A percentile compares a stretch with the other conserved stretches of the same genome.
These are phyloP conservation scores for Aristolochia californica DNA, from an alignment of 164 flowering plant species.

Conservation along the genomic window DNA sequence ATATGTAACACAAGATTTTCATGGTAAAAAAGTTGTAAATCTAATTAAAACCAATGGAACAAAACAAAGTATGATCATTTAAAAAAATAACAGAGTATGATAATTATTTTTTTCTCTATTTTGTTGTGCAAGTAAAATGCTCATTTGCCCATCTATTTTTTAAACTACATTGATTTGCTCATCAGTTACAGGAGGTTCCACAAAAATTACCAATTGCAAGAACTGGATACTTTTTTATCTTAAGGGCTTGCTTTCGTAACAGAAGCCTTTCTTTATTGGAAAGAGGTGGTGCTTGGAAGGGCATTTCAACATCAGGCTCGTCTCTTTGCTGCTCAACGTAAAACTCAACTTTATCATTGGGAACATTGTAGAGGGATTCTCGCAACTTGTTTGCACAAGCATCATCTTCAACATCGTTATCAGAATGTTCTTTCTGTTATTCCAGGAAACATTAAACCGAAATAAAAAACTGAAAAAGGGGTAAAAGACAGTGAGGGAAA, in stretches of 20 bases:
- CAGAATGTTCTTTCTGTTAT: constrained; percentile 2
- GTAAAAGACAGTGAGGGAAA: not conserved
- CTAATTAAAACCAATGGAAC: too few relatives aligned
- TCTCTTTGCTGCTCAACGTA: constrained; percentile 5
- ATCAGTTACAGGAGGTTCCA: not conserved
- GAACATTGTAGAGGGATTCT: constrained; percentile 10
- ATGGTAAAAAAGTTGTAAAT: too few relatives aligned
- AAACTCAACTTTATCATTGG: constrained; percentile 7
- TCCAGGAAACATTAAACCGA: too few relatives aligned
- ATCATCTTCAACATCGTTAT: constrained; percentile 7
- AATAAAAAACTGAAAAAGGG: not conserved
- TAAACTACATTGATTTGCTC: not conserved
- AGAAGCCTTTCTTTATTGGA: constrained; percentile 85
- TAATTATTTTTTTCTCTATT: not conserved
- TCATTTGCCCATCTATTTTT: not conserved
- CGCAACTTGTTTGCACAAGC: constrained; percentile 8
- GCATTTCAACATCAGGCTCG: constrained; percentile 4
- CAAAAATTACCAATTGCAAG: constrained; percentile 67
- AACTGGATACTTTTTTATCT: constrained; percentile 65
- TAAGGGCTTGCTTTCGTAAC: constrained; percentile 75
- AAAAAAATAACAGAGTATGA: not conserved
- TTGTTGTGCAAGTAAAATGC: not conserved
- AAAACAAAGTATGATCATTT: too few relatives aligned
- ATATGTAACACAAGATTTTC: too few relatives aligned
- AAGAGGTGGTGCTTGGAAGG: constrained; percentile 28